Conservation (phyloP, 2,329 filamentous ascomycete genomes). For the Fusarium sarcochroum region DNA sequence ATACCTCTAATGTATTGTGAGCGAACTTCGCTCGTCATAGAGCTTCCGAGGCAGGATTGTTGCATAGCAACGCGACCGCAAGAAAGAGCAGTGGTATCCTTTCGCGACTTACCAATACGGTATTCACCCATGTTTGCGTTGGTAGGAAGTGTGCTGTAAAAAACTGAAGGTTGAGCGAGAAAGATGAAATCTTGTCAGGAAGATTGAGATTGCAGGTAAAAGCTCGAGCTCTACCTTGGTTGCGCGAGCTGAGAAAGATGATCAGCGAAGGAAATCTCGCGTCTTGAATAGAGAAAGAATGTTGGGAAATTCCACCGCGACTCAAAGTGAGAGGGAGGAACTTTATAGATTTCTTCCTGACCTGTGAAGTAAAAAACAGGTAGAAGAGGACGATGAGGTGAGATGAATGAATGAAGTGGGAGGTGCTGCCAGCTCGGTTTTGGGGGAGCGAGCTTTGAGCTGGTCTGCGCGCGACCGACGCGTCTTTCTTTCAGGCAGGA, state of each 20-base stretch:
- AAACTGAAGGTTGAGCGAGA: slow-evolving; percentile 22
- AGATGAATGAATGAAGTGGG: slow-evolving; percentile 38
- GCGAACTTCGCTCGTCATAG: slow-evolving; percentile 21
- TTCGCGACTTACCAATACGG: slow-evolving; percentile 60
- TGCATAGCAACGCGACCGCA: slow-evolving; percentile 8
- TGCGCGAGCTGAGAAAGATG: slow-evolving; percentile 11
- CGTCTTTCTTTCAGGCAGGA: slow-evolving; percentile 39
- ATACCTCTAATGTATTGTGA: slow-evolving; percentile 70
- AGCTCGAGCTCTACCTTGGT: slow-evolving; percentile 13
- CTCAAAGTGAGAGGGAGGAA: not conserved
- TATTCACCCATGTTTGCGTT: slow-evolving; percentile 60
- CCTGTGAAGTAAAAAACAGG: slow-evolving; percentile 30
- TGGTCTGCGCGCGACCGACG: slow-evolving; percentile 44
- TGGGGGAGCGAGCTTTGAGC: slow-evolving; percentile 24
- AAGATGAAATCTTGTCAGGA: slow-evolving; percentile 20
- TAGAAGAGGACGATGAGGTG: slow-evolving; percentile 33
- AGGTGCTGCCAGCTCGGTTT: slow-evolving; percentile 23
- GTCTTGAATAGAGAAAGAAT: not conserved
- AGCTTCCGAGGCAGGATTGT: slow-evolving; percentile 1
- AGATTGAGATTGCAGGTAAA: slow-evolving; percentile 2
- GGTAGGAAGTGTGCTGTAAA: slow-evolving; percentile 5
- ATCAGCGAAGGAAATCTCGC: not conserved
- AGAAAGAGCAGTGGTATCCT: not conserved
- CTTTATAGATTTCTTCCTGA: slow-evolving; percentile 4
- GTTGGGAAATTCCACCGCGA: not conserved